These are phyloP conservation scores for Hygrophorus pudorinus DNA, from an alignment of 768 basidiomycete species.

Conservation along the genomic window DNA sequence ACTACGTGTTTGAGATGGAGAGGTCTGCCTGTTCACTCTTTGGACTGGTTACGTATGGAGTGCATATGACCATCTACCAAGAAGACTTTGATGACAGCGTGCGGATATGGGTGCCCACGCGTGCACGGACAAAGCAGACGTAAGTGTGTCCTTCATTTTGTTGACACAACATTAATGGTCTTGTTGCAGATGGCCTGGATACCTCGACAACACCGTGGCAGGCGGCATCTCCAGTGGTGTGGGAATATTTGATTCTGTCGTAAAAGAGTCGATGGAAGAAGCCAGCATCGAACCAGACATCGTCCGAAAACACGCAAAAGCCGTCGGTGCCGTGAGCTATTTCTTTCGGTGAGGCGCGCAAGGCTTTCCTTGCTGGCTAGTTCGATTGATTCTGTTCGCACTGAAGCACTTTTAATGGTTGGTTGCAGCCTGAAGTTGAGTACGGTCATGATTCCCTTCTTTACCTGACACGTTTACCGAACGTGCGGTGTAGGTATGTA, in stretches of 20 bases:
- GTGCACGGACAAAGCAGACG: slow-evolving; percentile 85
- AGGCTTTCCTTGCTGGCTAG: neutral
- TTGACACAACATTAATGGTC: neutral
- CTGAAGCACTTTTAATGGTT: slow-evolving; percentile 51
- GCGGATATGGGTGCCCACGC: slow-evolving; percentile 79
- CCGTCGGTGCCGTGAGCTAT: slow-evolving; percentile 71
- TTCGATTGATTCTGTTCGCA: neutral
- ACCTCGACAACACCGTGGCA: slow-evolving; percentile 84
- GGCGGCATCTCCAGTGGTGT: slow-evolving; percentile 86
- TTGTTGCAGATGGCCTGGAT: slow-evolving; percentile 62
- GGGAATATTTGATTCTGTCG: slow-evolving; percentile 56
- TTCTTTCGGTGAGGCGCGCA: slow-evolving; percentile 47
- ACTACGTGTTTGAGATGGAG: slow-evolving; percentile 85
- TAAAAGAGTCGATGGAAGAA: slow-evolving; percentile 93
- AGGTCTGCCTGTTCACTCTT: slow-evolving; percentile 83
- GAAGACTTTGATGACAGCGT: slow-evolving; percentile 28
- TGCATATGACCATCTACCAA: slow-evolving; percentile 78
- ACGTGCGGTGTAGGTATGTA: slow-evolving; percentile 45
- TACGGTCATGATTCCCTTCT: slow-evolving; percentile 24
- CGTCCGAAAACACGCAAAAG: slow-evolving; percentile 45
- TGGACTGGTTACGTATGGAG: slow-evolving; percentile 84
- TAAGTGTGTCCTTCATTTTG: slow-evolving; percentile 25
- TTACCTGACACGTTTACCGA: neutral
- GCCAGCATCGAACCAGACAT: slow-evolving; percentile 68
- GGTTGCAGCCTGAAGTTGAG: slow-evolving; percentile 85